A percentile compares a stretch with the other conserved stretches of the same genome.
Conservation (phyloP, 495 filamentous ascomycete species). For the Sordaria brevicollis region DNA sequence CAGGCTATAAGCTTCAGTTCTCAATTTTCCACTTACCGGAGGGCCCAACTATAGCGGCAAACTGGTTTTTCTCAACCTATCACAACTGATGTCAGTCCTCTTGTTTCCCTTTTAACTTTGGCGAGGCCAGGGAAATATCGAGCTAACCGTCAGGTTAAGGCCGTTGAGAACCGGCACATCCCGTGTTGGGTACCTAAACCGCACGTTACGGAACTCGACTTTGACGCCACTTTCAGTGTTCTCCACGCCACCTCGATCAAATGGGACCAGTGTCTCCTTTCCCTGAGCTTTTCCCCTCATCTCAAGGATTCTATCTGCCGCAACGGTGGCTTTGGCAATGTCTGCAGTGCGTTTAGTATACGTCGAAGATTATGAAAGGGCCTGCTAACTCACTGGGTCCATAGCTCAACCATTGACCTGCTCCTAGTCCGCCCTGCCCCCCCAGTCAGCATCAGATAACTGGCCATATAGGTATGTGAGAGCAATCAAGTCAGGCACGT, state of each 20-base stretch:
- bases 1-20: slow-evolving; percentile 29
- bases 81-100: neutral
- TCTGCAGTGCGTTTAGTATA: slow-evolving; percentile 22
- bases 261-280: slow-evolving; percentile 15
- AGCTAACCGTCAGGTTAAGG: slow-evolving; percentile 39
- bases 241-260: slow-evolving; percentile 19
- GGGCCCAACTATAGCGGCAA: slow-evolving; percentile 54
- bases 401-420: slow-evolving; percentile 37
- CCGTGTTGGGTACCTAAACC: slow-evolving; percentile 50
- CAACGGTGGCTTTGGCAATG: slow-evolving; percentile 47
- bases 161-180: slow-evolving; percentile 40
- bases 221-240: slow-evolving; percentile 39
- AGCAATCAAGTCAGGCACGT: neutral
- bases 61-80: slow-evolving; percentile 53
- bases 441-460: neutral
- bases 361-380: no score
- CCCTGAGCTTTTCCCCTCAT: slow-evolving; percentile 24
- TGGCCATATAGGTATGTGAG: neutral
- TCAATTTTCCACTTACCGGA: slow-evolving; percentile 22
- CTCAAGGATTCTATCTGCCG: slow-evolving; percentile 44
- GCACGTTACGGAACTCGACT: slow-evolving; percentile 46
- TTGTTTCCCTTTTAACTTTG: no score
- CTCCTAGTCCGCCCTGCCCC: slow-evolving; percentile 28
- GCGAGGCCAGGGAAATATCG: no score
- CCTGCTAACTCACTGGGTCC: slow-evolving; percentile 34